These are phyloP conservation scores for Tolypocladium inflatum DNA, from an alignment of 2,329 filamentous ascomycete species.

Conservation along the genomic window DNA sequence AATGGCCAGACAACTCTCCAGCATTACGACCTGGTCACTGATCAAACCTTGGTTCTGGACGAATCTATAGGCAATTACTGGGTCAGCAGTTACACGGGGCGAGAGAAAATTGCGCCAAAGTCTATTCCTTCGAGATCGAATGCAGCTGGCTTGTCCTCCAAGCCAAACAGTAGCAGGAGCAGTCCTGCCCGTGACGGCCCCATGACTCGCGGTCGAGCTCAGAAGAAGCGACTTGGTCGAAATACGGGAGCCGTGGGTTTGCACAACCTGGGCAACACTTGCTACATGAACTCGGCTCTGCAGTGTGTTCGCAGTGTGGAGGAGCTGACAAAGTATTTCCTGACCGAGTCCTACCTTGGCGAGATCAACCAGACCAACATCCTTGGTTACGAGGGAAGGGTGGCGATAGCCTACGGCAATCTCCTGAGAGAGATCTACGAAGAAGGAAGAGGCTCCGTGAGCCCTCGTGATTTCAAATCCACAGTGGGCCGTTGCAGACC, in stretches of 20 bases:
- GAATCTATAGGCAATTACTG: slow-evolving; percentile 56
- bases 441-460: slow-evolving; percentile 57
- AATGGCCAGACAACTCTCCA: slow-evolving; percentile 64
- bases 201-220: slow-evolving; percentile 62
- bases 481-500: slow-evolving; percentile 73
- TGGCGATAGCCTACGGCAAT: slow-evolving; percentile 74
- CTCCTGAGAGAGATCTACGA: slow-evolving; percentile 73
- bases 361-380: slow-evolving; percentile 84
- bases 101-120: slow-evolving; percentile 23
- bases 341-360: slow-evolving; percentile 60
- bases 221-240: slow-evolving; percentile 60
- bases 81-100: slow-evolving; percentile 40
- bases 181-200: slow-evolving; percentile 53
- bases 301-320: slow-evolving; percentile 92
- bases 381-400: slow-evolving; percentile 73
- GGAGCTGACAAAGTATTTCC: slow-evolving; percentile 86
- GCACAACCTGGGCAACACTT: slow-evolving; percentile 89
- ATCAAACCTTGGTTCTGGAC: slow-evolving; percentile 75
- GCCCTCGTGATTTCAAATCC: slow-evolving; percentile 73
- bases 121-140: slow-evolving; percentile 21
- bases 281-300: slow-evolving; percentile 97
- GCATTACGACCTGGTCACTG: slow-evolving; percentile 57
- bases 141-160: slow-evolving; percentile 16
- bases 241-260: slow-evolving; percentile 72
- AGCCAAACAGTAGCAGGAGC: slow-evolving; percentile 49